A percentile compares a stretch with the other conserved stretches of the same genome.
Conservation (phyloP, 129 eudicot genomes). For the Tagetes patula region DNA sequence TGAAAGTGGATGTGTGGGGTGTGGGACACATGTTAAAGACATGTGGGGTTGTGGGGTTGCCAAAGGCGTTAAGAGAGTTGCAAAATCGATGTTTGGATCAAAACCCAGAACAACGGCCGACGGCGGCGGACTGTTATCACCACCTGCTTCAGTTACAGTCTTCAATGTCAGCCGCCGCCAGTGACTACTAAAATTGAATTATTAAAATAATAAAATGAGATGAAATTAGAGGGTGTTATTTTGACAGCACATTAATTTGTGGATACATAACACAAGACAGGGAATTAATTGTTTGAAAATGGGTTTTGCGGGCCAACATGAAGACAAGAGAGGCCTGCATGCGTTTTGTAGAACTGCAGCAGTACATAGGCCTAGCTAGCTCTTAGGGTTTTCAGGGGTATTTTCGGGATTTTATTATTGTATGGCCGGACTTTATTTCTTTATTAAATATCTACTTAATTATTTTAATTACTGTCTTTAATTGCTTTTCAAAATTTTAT, state of each 20-base stretch:
- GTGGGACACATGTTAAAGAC: conserved; percentile 65
- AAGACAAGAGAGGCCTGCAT: conserved; percentile 31
- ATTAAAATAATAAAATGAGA: no score
- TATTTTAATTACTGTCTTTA: no score
- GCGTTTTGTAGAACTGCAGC: conserved; percentile 35
- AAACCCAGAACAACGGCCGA: conserved; percentile 83
- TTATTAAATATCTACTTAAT: no score
- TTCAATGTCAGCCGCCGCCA: conserved; percentile 54
- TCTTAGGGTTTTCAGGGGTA: conserved; percentile 32
- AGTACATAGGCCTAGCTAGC: conserved; percentile 32
- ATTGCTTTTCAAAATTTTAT: no score
- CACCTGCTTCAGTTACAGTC: conserved; percentile 87
- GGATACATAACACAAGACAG: neutral
- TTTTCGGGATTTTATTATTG: conserved; percentile 13
- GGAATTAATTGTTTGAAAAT: neutral
- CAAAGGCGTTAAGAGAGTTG: conserved; percentile 61
- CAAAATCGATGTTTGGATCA: conserved; percentile 73
- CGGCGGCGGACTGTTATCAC: conserved; percentile 93
- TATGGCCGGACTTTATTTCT: no score
- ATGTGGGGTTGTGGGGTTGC: conserved; percentile 58
- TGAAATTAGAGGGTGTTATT: conserved; percentile 15
- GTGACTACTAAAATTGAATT: conserved; percentile 31
- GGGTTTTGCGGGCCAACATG: conserved; percentile 13
- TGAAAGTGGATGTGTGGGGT: conserved; percentile 85
- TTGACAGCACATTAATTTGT: conserved; percentile 19